Percentiles rank a stretch among this genome's conserved stretches.
phyloP scores from a whole-genome alignment of 1,284 basidiomycete genomes.

The Ceratobasidium sp. region DNA sequence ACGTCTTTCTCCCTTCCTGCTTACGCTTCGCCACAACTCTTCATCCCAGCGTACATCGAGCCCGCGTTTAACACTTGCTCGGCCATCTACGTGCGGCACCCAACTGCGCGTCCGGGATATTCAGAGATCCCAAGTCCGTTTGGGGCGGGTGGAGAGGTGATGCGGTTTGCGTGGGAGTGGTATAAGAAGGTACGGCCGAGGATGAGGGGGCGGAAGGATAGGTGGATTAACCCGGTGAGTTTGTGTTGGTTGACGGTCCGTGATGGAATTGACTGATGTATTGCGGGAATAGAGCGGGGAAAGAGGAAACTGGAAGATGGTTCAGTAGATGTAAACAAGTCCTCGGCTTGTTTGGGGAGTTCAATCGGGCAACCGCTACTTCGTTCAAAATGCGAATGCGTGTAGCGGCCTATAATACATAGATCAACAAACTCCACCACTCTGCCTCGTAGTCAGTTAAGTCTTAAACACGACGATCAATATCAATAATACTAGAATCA shows the following conservation, averaged over 20 bases:
- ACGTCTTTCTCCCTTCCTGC: constrained; percentile 83
- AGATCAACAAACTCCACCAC: constrained; percentile 10
- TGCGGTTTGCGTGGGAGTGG: constrained; percentile 92
- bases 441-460: constrained; percentile 15
- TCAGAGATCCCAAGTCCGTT: constrained; percentile 95
- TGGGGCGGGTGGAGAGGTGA: constrained; percentile 91
- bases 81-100: constrained; percentile 93
- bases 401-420: constrained; percentile 29
- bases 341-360: not conserved
- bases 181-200: constrained; percentile 81
- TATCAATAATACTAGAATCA: constrained; percentile 49
- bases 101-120: constrained; percentile 91
- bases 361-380: not conserved
- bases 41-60: constrained; percentile 96
- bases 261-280: not conserved
- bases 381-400: constrained; percentile 15
- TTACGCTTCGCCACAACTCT: constrained; percentile 92
- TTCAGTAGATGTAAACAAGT: constrained; percentile 23
- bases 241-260: not conserved
- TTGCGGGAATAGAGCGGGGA: constrained; percentile 15
- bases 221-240: constrained; percentile 43
- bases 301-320: constrained; percentile 42
- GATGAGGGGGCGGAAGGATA: constrained; percentile 70
- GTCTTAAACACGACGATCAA: constrained; percentile 51
- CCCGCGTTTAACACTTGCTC: constrained; percentile 93